A percentile compares a stretch with the other conserved stretches of the same genome.
These are phyloP conservation scores for Ochetophila trinervis DNA, from an alignment of 306 rosid species.

Conservation along the genomic window DNA sequence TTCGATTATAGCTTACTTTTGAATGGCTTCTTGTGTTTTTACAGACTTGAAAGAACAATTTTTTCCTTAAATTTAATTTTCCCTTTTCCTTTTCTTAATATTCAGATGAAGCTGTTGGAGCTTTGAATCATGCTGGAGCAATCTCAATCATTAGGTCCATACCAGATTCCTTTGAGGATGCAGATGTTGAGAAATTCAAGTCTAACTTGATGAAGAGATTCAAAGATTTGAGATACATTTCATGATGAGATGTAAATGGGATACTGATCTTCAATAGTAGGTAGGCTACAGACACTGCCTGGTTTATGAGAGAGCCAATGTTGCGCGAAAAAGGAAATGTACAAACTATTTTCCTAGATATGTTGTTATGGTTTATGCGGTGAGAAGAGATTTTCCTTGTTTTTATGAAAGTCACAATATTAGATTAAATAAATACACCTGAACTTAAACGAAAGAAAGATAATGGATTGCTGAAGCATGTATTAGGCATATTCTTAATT, in stretches of 20 bases:
- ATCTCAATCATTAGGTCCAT: slow-evolving; percentile 52
- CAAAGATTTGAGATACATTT: slow-evolving; percentile 50
- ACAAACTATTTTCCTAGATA: too few relatives aligned
- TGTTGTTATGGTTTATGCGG: too few relatives aligned
- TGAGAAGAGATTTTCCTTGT: too few relatives aligned
- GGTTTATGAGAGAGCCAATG: not conserved
- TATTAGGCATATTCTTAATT: too few relatives aligned
- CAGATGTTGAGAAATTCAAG: slow-evolving; percentile 57
- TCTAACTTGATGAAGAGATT: slow-evolving; percentile 68
- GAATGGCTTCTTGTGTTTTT: not conserved
- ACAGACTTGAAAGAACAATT: not conserved
- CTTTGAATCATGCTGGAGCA: slow-evolving; percentile 76
- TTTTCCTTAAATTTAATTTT: too few relatives aligned
- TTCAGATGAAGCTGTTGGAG: slow-evolving; percentile 65
- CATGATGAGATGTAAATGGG: slow-evolving; percentile 33
- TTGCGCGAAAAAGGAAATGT: not conserved
- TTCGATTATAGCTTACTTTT: not conserved
- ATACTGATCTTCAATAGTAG: not conserved
- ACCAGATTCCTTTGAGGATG: slow-evolving; percentile 56
- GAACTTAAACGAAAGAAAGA: too few relatives aligned
- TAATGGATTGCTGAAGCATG: too few relatives aligned
- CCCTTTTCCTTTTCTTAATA: not conserved
- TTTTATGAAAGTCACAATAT: too few relatives aligned
- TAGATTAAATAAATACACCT: too few relatives aligned
- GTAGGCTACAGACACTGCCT: not conserved